A percentile compares a stretch with the other conserved stretches of the same genome.
These are phyloP conservation scores for Amylostereum areolatum DNA, from an alignment of 1,284 basidiomycete genomes.

Conservation along the genomic window DNA sequence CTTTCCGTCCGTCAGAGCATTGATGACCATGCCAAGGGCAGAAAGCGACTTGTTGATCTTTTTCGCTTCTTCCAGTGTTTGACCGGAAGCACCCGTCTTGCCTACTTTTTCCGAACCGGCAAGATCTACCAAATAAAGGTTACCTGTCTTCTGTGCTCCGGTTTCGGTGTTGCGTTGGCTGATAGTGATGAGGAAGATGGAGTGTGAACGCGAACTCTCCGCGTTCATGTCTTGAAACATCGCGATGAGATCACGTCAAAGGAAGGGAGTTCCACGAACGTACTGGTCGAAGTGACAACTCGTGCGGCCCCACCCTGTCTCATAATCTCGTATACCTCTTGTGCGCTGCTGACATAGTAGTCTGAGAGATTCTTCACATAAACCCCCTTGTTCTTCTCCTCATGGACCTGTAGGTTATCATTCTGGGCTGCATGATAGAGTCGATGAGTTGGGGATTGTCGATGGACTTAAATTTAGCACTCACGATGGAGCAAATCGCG, in stretches of 20 bases:
- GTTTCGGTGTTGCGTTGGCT: constrained; percentile 95
- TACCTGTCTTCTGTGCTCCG: constrained; percentile 94
- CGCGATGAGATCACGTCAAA: constrained; percentile 1
- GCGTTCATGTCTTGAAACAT: constrained; percentile 92
- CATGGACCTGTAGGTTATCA: constrained; percentile 97
- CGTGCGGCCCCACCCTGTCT: constrained; percentile 88
- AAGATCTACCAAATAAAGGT: constrained; percentile 96
- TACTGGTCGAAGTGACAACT: constrained; percentile 93
- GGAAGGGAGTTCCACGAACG: constrained; percentile 24
- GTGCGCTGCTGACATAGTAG: constrained; percentile 94
- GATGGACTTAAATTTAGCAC: constrained; percentile 26
- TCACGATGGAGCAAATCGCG: constrained; percentile 93
- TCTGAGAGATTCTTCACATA: constrained; percentile 98
- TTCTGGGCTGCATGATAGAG: constrained; percentile 72
- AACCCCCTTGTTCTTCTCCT: constrained; percentile 96
- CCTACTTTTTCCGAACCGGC: constrained; percentile 99
- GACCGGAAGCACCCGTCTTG: constrained; percentile 98
- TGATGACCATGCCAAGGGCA: constrained; percentile 99
- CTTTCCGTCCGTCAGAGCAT: constrained; percentile 95
- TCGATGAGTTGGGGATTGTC: neutral
- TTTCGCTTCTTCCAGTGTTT: constrained; percentile 98
- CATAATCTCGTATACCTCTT: constrained; percentile 99
- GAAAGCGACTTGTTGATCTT: constrained; percentile 99
- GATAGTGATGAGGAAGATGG: constrained; percentile 97
- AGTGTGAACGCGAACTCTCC: constrained; percentile 98